A percentile compares a stretch with the other conserved stretches of the same genome.
These are phyloP conservation scores for Atalantia buxifolia DNA, from an alignment of 345 rosid species.

Conservation along the genomic window DNA sequence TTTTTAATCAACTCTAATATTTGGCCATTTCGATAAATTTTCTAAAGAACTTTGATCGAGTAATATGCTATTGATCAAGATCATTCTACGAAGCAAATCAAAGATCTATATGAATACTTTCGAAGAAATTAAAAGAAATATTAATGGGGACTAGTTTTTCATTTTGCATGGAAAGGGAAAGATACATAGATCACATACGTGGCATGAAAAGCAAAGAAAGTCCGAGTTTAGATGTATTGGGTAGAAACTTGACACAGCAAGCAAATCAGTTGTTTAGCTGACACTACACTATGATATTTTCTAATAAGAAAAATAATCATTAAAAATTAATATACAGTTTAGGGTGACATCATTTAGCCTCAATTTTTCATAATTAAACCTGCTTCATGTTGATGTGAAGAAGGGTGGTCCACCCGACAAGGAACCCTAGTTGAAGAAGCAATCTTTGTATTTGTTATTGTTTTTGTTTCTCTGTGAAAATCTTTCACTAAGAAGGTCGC, in stretches of 20 bases:
- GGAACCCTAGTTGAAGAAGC: slow-evolving; percentile 53
- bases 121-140: too few species aligned
- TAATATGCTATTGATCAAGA: background rate
- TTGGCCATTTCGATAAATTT: too few species aligned
- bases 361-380: slow-evolving; percentile 24
- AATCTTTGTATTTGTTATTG: slow-evolving; percentile 20
- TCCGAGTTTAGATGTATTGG: slow-evolving; percentile 72
- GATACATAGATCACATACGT: slow-evolving; percentile 22
- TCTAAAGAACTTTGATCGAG: background rate
- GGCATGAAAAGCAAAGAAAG: slow-evolving; percentile 49
- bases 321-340: background rate
- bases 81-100: slow-evolving; percentile 1
- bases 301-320: slow-evolving; percentile 9
- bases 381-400: slow-evolving; percentile 17
- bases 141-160: background rate
- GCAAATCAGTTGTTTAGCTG: slow-evolving; percentile 72
- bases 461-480: slow-evolving; percentile 13
- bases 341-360: slow-evolving; percentile 39
- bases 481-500: background rate
- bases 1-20: background rate
- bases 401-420: slow-evolving; percentile 44
- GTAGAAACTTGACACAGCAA: slow-evolving; percentile 67
- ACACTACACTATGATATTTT: slow-evolving; percentile 28
- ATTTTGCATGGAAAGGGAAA: slow-evolving; percentile 32
- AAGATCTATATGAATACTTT: too few species aligned